Percentiles rank a stretch among this genome's conserved stretches.
These are phyloP conservation scores for Diaporthe australafricana DNA, from an alignment of 2,329 filamentous ascomycete species.

Conservation along the genomic window DNA sequence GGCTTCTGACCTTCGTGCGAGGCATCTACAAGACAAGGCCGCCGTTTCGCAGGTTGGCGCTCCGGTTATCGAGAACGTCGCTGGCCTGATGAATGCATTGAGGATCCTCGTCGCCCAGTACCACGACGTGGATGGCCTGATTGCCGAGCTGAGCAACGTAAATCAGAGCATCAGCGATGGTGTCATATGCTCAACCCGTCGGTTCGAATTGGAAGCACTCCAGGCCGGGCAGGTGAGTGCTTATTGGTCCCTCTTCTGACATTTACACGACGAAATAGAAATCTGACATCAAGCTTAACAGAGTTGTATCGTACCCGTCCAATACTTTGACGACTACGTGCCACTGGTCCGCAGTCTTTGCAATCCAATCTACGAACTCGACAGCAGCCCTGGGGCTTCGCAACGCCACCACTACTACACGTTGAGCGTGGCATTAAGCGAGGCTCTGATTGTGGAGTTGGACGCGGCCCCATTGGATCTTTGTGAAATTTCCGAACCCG, in stretches of 20 bases:
- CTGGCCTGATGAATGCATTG: slow-evolving; percentile 53
- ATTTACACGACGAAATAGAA: background rate
- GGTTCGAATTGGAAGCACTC: slow-evolving; percentile 63
- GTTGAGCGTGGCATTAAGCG: slow-evolving; percentile 54
- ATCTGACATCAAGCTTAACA: slow-evolving; percentile 40
- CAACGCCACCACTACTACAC: slow-evolving; percentile 56
- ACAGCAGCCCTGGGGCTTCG: slow-evolving; percentile 42
- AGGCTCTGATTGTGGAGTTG: slow-evolving; percentile 50
- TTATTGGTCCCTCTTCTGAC: background rate
- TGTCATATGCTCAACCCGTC: slow-evolving; percentile 54
- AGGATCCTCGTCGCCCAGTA: slow-evolving; percentile 51
- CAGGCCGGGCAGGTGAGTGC: slow-evolving; percentile 60
- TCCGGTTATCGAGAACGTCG: slow-evolving; percentile 50
- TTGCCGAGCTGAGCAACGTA: slow-evolving; percentile 49
- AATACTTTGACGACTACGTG: slow-evolving; percentile 56
- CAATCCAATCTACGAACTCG: slow-evolving; percentile 55
- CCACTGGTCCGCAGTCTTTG: slow-evolving; percentile 55
- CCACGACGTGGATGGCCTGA: slow-evolving; percentile 46
- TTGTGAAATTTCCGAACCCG: slow-evolving; percentile 25
- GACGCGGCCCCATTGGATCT: slow-evolving; percentile 26
- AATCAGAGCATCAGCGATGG: slow-evolving; percentile 50
- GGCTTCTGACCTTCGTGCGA: slow-evolving; percentile 55
- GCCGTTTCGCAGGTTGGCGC: slow-evolving; percentile 43
- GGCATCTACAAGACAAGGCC: slow-evolving; percentile 52
- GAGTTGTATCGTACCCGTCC: slow-evolving; percentile 50